Conservation (phyloP, 345 rosid species). For the Geranium rotundifolium region DNA sequence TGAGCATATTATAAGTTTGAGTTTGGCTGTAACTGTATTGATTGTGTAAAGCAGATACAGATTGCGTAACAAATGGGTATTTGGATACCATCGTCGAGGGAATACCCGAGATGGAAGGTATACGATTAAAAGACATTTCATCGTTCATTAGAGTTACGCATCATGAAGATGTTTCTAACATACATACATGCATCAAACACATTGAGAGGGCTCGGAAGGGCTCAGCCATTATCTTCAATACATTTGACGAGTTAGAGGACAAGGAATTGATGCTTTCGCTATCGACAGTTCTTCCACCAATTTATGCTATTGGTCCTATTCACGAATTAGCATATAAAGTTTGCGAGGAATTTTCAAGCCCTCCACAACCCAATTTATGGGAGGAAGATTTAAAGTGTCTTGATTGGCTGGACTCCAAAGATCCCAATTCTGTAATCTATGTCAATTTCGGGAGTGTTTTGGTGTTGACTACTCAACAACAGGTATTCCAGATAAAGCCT, state of each 20-base stretch:
- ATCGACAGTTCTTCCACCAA: neutral
- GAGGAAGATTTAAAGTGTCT: conserved; percentile 1
- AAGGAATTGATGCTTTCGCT: neutral
- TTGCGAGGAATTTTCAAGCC: neutral
- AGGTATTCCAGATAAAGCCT: too few species aligned
- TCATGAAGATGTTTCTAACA: neutral
- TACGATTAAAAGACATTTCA: neutral
- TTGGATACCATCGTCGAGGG: too few species aligned
- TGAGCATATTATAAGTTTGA: too few species aligned
- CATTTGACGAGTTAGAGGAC: neutral
- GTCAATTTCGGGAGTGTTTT: conserved; percentile 8
- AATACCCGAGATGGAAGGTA: too few species aligned
- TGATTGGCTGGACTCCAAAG: conserved; percentile 7
- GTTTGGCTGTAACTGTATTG: too few species aligned
- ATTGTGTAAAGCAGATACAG: neutral
- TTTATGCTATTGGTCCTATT: neutral
- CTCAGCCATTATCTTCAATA: neutral
- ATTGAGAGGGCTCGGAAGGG: neutral
- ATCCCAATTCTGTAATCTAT: conserved; percentile 5
- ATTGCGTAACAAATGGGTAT: neutral
- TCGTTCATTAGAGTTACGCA: neutral
- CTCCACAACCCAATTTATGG: neutral
- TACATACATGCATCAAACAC: neutral
- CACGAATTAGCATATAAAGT: neutral
- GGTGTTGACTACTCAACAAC: neutral